Evolutionary conservation across 352 stramenopile species (phyloP).

Genomic region (Phytopythium aichiense): DNA sequence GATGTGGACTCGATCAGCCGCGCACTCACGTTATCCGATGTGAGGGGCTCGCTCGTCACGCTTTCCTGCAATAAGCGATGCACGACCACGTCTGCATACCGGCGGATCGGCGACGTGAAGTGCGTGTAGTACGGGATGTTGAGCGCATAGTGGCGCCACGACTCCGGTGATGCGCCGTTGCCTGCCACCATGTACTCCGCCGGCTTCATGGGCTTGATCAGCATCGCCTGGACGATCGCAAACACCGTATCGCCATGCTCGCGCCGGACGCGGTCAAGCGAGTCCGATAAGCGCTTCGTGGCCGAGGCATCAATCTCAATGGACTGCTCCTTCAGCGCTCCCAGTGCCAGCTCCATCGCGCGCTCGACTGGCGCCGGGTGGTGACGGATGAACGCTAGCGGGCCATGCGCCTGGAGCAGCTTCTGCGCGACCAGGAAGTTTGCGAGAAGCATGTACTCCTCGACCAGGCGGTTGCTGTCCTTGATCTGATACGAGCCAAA

Average conservation of each 20-base stretch:
- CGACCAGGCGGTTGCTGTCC: conserved; percentile 94
- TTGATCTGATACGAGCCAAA: conserved; percentile 91
- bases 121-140: conserved; percentile 98
- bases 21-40: conserved; percentile 11
- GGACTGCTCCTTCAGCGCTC: conserved; percentile 37
- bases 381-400: conserved; percentile 88
- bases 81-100: conserved; percentile 89
- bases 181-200: conserved; percentile 93
- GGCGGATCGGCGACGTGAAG: conserved; percentile 97
- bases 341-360: conserved; percentile 42
- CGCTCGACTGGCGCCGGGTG: conserved; percentile 75
- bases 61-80: conserved; percentile 66
- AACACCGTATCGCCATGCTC: conserved; percentile 78
- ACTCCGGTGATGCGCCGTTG: conserved; percentile 46
- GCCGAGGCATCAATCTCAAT: conserved; percentile 83
- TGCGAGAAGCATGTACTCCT: conserved; percentile 99
- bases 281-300: conserved; percentile 81
- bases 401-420: conserved; percentile 85
- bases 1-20: conserved; percentile 38
- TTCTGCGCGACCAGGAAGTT: conserved; percentile 98
- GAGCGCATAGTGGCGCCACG: conserved; percentile 95
- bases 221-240: conserved; percentile 88
- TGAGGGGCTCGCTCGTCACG: conserved; percentile 7
- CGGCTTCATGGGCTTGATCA: conserved; percentile 94
- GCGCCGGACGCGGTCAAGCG: conserved; percentile 71